phyloP scores from a whole-genome alignment of 139 green algal species.

The Chlorella vulgaris region DNA sequence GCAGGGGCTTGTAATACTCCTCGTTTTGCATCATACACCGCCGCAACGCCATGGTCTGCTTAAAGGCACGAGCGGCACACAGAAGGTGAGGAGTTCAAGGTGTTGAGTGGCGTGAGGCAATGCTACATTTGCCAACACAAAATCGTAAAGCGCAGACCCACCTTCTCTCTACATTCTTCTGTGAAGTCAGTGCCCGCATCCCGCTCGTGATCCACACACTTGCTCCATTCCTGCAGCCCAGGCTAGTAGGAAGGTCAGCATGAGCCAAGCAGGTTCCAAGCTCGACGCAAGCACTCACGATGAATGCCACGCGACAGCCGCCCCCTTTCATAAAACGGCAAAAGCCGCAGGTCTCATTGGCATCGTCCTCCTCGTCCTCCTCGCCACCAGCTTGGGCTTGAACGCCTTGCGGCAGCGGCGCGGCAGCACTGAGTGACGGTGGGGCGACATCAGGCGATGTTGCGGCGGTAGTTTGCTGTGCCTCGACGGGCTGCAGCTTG shows the following conservation, averaged over 20 bases:
- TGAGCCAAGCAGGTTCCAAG: too few relatives aligned
- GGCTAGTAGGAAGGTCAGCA: too few relatives aligned
- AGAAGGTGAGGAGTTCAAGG: neutral
- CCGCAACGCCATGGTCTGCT: slow-evolving; percentile 58
- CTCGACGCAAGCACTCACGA: too few relatives aligned
- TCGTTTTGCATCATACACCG: slow-evolving; percentile 72
- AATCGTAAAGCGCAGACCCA: slow-evolving; percentile 6
- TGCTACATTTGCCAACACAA: too few relatives aligned
- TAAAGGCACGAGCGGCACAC: neutral
- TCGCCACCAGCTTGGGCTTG: too few relatives aligned
- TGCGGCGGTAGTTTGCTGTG: too few relatives aligned
- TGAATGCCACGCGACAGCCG: slow-evolving; percentile 68
- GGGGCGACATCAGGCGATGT: too few relatives aligned
- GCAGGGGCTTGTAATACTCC: slow-evolving; percentile 69
- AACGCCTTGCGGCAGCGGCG: too few relatives aligned
- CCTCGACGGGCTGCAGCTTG: too few relatives aligned
- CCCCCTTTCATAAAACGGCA: slow-evolving; percentile 90
- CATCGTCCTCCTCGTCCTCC: slow-evolving; percentile 72
- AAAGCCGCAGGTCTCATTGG: slow-evolving; percentile 83
- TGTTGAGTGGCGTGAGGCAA: too few relatives aligned
- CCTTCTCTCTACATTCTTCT: slow-evolving; percentile 60
- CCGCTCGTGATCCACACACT: slow-evolving; percentile 70
- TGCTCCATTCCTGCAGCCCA: slow-evolving; percentile 56
- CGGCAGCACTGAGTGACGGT: too few relatives aligned
- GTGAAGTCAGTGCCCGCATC: slow-evolving; percentile 63